Evolutionary conservation across 345 rosid genomes (phyloP).

Genomic region (Camelina laxa): DNA sequence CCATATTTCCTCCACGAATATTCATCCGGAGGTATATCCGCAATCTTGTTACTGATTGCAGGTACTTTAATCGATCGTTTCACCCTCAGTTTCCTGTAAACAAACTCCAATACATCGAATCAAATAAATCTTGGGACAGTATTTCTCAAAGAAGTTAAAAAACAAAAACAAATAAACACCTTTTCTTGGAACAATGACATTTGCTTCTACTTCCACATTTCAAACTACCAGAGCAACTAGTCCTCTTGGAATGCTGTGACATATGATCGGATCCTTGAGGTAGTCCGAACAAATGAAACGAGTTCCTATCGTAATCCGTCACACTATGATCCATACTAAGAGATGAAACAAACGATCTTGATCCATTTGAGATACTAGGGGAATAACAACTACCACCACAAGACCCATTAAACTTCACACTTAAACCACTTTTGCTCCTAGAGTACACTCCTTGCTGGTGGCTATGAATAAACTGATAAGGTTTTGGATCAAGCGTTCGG

Average conservation of each 20-base stretch:
- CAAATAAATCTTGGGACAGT: background rate
- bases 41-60: conserved; percentile 78
- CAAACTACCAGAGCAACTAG: conserved; percentile 57
- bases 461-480: conserved; percentile 49
- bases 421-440: conserved; percentile 56
- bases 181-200: conserved; percentile 73
- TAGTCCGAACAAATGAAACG: conserved; percentile 61
- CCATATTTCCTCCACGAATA: conserved; percentile 85
- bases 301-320: conserved; percentile 49
- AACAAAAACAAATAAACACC: conserved; percentile 17
- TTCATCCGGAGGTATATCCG: conserved; percentile 82
- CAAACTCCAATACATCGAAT: background rate
- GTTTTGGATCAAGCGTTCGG: conserved; percentile 36
- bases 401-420: conserved; percentile 64
- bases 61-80: conserved; percentile 74
- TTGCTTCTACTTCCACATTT: conserved; percentile 61
- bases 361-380: conserved; percentile 59
- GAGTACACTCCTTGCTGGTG: conserved; percentile 55
- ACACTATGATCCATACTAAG: conserved; percentile 64
- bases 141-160: background rate
- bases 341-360: conserved; percentile 71
- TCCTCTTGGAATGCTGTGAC: conserved; percentile 54
- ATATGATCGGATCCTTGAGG: conserved; percentile 56
- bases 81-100: conserved; percentile 61
- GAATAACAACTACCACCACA: conserved; percentile 45